Evolutionary conservation across 805 yeast species (phyloP).

Genomic region (Wickerhamomyces rabaulensis): DNA sequence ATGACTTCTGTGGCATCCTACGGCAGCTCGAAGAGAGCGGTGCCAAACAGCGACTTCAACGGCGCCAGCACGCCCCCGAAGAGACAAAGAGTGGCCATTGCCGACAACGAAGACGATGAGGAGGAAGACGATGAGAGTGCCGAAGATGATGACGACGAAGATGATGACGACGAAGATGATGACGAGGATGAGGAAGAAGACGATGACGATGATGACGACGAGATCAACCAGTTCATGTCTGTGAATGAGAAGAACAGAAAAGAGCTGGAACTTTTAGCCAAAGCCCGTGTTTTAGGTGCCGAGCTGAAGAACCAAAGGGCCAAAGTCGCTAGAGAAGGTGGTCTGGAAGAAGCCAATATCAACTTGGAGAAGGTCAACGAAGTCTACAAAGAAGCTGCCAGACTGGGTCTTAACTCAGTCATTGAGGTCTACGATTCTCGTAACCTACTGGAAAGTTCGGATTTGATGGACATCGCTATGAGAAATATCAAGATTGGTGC

Average conservation of each 20-base stretch:
- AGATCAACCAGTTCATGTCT: background rate
- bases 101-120: background rate
- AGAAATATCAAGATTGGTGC: constrained; percentile 56
- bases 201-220: constrained; percentile 6
- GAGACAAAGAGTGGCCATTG: background rate
- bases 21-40: background rate
- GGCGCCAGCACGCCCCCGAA: background rate
- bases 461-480: constrained; percentile 60
- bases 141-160: background rate
- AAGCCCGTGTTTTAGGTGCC: constrained; percentile 27
- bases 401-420: constrained; percentile 30
- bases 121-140: constrained; percentile 1
- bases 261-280: constrained; percentile 27
- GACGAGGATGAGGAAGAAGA: constrained; percentile 7
- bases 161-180: constrained; percentile 2
- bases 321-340: constrained; percentile 53
- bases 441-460: constrained; percentile 53
- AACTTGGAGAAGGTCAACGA: constrained; percentile 42
- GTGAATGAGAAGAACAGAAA: constrained; percentile 2
- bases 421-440: constrained; percentile 60
- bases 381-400: constrained; percentile 39
- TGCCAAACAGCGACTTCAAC: background rate
- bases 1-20: background rate
- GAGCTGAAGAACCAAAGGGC: constrained; percentile 35
- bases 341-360: constrained; percentile 41